Conservation (phyloP, 495 filamentous ascomycete genomes). For the Trichoderma reesei region DNA sequence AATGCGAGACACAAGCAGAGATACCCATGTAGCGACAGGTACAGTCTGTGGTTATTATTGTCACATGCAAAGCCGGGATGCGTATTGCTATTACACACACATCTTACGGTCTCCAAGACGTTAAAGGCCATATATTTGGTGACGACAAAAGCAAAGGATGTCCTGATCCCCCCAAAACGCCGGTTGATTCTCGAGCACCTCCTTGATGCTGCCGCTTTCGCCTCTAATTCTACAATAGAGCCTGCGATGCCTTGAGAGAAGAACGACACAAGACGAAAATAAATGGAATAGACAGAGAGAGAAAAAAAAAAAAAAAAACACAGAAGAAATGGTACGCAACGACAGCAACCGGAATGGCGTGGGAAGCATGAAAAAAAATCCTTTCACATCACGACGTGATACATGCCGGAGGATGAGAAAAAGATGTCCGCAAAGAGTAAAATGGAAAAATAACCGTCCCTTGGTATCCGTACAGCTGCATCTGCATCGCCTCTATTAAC, state of each 20-base stretch:
- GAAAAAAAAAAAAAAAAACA: neutral
- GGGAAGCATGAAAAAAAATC: neutral
- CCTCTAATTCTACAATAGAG: constrained; percentile 1
- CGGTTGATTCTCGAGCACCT: neutral
- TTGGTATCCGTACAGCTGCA: constrained; percentile 14
- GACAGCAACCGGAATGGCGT: neutral
- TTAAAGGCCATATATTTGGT: no score
- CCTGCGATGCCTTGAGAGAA: neutral
- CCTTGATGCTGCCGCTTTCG: neutral
- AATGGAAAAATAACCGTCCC: constrained; percentile 15
- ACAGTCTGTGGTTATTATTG: no score
- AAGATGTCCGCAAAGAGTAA: neutral
- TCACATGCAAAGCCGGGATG: neutral
- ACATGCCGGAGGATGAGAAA: constrained; percentile 11
- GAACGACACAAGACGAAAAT: neutral
- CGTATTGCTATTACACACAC: neutral
- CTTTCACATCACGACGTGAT: neutral
- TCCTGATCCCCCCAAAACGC: neutral
- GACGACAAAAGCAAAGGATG: neutral
- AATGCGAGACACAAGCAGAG: no score
- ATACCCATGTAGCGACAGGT: no score
- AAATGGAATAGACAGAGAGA: neutral
- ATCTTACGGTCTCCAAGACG: neutral
- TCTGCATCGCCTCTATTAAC: neutral
- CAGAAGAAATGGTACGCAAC: neutral